Evolutionary conservation across 78 protist species (phyloP).

Genomic region (Dictyostelium discoideum): dicty_2.7 NC_007088.5:4381001-4381500

Average conservation of each 20-base stretch:
- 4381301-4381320: conserved; percentile 94
- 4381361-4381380: conserved; percentile 96
- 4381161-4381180: too few species aligned
- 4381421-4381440: conserved; percentile 99
- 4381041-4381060: conserved; percentile 28
- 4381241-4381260: conserved; percentile 67
- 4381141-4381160: too few species aligned
- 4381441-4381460: conserved; percentile 99
- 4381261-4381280: conserved; percentile 90
- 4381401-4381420: conserved; percentile 87
- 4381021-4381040: conserved; percentile 39
- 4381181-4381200: too few species aligned
- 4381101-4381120: conserved; percentile 1
- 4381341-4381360: conserved; percentile 97
- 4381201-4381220: conserved; percentile 88
- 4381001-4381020: conserved; percentile 25
- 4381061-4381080: conserved; percentile 73
- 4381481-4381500: background rate
- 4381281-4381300: conserved; percentile 74
- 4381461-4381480: background rate
- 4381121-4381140: background rate
- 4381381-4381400: conserved; percentile 93
- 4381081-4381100: conserved; percentile 70
- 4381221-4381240: conserved; percentile 87
- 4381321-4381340: conserved; percentile 98